Base-by-base conservation (phyloP, 805 yeast species). In the Sugiyamaella smithiae region DNA sequence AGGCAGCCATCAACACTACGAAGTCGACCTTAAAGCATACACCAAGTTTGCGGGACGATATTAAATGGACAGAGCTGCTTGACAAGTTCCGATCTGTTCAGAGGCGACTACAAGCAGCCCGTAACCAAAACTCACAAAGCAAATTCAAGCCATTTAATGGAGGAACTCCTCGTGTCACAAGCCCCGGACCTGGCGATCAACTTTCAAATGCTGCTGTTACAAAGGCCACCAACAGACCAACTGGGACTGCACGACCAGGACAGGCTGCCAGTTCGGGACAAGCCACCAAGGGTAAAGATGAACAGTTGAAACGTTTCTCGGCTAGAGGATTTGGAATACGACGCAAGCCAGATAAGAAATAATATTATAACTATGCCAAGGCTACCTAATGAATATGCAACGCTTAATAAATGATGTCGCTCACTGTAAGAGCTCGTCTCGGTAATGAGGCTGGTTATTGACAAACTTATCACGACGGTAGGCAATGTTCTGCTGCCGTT, bases 361-460 rank as follows among this genome's bases (percentile, higher is more conserved):
- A 35, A 35, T 20, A 16, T 29, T 29, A 29, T 6, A 29, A n/a
- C n/a, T n/a, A n/a, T n/a, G n/a, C n/a, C n/a, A n/a, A n/a, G n/a
- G n/a, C n/a, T n/a, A n/a, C n/a, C n/a, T n/a, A n/a, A n/a, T n/a
- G n/a, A n/a, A n/a, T n/a, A n/a, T n/a, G n/a, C n/a, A n/a, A n/a
- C n/a, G n/a, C n/a, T n/a, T n/a, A n/a, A n/a, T n/a, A n/a, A n/a
- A n/a, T n/a, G n/a, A n/a, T n/a, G n/a, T n/a, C n/a, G n/a, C n/a
- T 56, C 56, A 69, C 58, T 69, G 73, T 54, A 88, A 71, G 57
- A 86, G 67, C 61, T 80, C 83, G 63, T 88, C 96, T 63, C 95
- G 77, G 73, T 68, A 88, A 64, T 93, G 96, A 25, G 81, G 79
- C 75, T 91, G 96, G 74, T 81, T 77, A 68, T 91, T 93, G 64